Percentiles rank a stretch among this genome's conserved stretches.
These are phyloP conservation scores for Westerdykella sp. DNA, from an alignment of 2,329 filamentous ascomycete species.

Conservation along the genomic window DNA sequence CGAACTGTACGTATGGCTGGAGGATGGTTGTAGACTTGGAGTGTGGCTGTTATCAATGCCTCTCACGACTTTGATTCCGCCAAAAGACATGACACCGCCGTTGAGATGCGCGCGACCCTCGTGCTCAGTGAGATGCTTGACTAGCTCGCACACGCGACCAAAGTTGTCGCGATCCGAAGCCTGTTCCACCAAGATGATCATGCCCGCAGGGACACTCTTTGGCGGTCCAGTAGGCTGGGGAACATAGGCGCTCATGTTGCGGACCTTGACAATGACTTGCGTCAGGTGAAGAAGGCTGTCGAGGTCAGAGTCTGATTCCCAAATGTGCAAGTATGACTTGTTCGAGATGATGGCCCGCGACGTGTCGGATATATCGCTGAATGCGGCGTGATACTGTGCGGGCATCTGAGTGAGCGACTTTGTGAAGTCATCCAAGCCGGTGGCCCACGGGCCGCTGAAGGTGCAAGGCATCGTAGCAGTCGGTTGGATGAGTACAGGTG, in stretches of 20 bases:
- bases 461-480: neutral
- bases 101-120: slow-evolving; percentile 22
- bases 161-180: slow-evolving; percentile 15
- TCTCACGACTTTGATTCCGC: slow-evolving; percentile 23
- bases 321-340: slow-evolving; percentile 23
- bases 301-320: slow-evolving; percentile 28
- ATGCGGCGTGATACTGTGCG: slow-evolving; percentile 16
- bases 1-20: slow-evolving; percentile 1
- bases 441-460: slow-evolving; percentile 24
- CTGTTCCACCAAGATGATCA: slow-evolving; percentile 27
- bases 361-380: slow-evolving; percentile 15
- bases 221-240: neutral
- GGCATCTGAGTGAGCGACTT: slow-evolving; percentile 22
- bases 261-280: slow-evolving; percentile 24
- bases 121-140: slow-evolving; percentile 18
- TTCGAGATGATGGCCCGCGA: slow-evolving; percentile 19
- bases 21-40: slow-evolving; percentile 2
- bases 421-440: slow-evolving; percentile 18
- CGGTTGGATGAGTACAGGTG: too few species aligned
- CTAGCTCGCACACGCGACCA: slow-evolving; percentile 20
- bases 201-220: slow-evolving; percentile 10
- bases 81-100: slow-evolving; percentile 18
- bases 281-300: slow-evolving; percentile 28
- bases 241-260: slow-evolving; percentile 1
- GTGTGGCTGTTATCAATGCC: slow-evolving; percentile 18